These are phyloP conservation scores for Potentilla sterilis DNA, from an alignment of 306 rosid species.

Conservation along the genomic window DNA sequence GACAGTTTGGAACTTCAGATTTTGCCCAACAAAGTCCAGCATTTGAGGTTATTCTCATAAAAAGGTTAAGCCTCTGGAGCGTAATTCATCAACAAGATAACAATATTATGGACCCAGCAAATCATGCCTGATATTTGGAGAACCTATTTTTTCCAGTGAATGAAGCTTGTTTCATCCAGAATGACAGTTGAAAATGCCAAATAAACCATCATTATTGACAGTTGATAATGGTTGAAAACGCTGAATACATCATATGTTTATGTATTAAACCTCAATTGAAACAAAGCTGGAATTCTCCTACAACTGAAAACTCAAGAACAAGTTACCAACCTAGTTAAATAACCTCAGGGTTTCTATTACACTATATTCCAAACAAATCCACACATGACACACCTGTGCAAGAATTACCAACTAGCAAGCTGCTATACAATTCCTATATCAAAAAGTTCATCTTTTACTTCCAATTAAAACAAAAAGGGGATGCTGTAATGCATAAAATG, in stretches of 20 bases:
- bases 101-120: not conserved
- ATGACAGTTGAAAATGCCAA: not conserved
- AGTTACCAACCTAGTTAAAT: not conserved
- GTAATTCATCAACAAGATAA: not conserved
- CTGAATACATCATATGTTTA: not conserved
- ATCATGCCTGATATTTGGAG: not conserved
- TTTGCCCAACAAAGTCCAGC: not conserved
- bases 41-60: not conserved
- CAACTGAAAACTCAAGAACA: not conserved
- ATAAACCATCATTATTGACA: not conserved
- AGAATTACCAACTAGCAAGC: not conserved
- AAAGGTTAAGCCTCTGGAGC: not conserved
- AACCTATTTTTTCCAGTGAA: not conserved
- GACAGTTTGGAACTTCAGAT: not conserved
- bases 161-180: not conserved
- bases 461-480: not conserved
- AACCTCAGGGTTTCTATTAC: not conserved
- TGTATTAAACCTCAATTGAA: not conserved
- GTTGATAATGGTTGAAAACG: not conserved
- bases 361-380: not conserved
- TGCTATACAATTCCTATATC: not conserved
- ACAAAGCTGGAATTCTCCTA: not conserved
- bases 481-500: not conserved
- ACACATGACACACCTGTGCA: not conserved
- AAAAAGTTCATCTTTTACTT: not conserved